These are phyloP conservation scores for Tuber microsphaerosporum DNA, from an alignment of 495 filamentous ascomycete species.

Conservation along the genomic window DNA sequence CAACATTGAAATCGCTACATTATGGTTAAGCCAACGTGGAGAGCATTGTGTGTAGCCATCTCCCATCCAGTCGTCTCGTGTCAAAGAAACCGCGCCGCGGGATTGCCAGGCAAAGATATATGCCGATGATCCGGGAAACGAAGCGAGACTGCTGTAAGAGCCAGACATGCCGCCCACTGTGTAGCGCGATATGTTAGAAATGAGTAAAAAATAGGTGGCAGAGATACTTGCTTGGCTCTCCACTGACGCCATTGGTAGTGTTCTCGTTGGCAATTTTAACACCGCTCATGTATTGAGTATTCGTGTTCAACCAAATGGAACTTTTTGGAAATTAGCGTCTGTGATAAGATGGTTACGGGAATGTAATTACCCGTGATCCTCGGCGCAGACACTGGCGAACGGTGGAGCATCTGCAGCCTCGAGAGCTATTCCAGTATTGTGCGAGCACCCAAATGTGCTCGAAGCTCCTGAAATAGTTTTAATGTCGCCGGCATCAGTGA, in stretches of 20 bases:
- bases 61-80: conserved; percentile 50
- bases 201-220: background rate
- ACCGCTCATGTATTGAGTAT: conserved; percentile 50
- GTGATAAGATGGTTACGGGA: background rate
- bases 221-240: conserved; percentile 45
- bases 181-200: background rate
- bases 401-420: conserved; percentile 50
- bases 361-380: conserved; percentile 47
- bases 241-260: conserved; percentile 50
- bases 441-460: conserved; percentile 52
- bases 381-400: conserved; percentile 51
- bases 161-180: conserved; percentile 53
- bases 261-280: conserved; percentile 54
- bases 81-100: conserved; percentile 49
- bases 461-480: conserved; percentile 46
- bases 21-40: conserved; percentile 49
- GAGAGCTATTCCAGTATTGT: conserved; percentile 55
- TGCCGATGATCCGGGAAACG: conserved; percentile 43
- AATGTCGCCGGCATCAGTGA: conserved; percentile 46
- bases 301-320: conserved; percentile 54
- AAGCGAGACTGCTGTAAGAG: conserved; percentile 49
- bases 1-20: conserved; percentile 49
- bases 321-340: conserved; percentile 8
- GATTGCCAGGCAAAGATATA: conserved; percentile 54
- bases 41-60: conserved; percentile 46